Conservation (phyloP, 2,329 filamentous ascomycete species). For the Colletotrichum orchidophilum region DNA sequence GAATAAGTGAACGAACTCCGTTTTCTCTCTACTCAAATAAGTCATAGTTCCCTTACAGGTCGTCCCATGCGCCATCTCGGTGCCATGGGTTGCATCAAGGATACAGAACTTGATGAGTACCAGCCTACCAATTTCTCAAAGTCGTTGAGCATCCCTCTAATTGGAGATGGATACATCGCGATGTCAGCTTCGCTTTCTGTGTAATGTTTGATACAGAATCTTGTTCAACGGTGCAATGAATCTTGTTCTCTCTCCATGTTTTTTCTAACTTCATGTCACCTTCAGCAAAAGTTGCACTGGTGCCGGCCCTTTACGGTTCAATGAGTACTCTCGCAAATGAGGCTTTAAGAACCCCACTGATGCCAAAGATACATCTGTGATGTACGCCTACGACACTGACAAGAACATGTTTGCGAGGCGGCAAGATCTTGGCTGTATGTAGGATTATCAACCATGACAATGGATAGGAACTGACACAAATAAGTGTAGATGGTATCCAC, state of each 20-base stretch:
- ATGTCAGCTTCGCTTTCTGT: constrained; percentile 37
- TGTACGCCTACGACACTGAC: constrained; percentile 46
- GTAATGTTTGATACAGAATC: not conserved
- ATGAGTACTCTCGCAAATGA: constrained; percentile 42
- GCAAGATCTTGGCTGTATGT: constrained; percentile 35
- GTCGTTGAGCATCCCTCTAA: constrained; percentile 44
- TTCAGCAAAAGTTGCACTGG: constrained; percentile 21
- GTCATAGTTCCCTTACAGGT: not conserved
- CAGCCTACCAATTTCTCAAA: constrained; percentile 49
- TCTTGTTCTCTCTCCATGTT: not conserved
- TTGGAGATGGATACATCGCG: constrained; percentile 46
- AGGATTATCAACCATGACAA: not conserved
- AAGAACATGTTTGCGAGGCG: constrained; percentile 48
- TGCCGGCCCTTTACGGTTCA: constrained; percentile 39
- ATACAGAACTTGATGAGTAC: constrained; percentile 47
- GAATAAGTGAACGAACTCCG: not conserved
- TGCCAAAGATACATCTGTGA: constrained; percentile 41
- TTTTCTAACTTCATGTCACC: not conserved
- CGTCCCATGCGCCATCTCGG: constrained; percentile 49
- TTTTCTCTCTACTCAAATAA: not conserved
- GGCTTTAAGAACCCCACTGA: constrained; percentile 43
- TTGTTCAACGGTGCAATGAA: no score
- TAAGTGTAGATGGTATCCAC: constrained; percentile 27
- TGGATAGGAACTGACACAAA: not conserved
- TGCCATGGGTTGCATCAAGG: constrained; percentile 50